Evolutionary conservation across 345 rosid genomes (phyloP), one percentile per base, ranked within the genome.

Genomic region (Pugionium dolabratum): DNA sequence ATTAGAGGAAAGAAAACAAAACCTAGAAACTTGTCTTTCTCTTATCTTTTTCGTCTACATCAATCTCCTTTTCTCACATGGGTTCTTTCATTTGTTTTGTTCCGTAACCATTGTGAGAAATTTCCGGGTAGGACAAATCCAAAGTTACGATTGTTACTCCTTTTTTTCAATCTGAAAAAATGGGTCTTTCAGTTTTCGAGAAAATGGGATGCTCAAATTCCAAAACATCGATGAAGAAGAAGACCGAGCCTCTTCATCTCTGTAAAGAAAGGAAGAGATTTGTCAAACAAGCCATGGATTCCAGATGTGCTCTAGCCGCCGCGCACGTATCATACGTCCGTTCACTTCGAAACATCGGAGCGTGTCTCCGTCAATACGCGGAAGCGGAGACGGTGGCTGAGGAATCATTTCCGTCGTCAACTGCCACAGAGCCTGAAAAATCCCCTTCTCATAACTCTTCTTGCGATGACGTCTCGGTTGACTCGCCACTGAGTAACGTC

Each of bases 311-410:
- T 54, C 80, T 93, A 40, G 91, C 97, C 4, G 96, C 97, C 34
- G 90, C 97, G 48, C 98, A 90, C 80, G 83, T 88, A n/a, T 88
- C 97, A 9, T 88, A 93, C 83, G 55, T 75, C 62, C 77, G 81
- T 62, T 93, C 98, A 45, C 86, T 93, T 10, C 82, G 79, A 43
- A 88, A 78, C 81, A 59, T 93, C 27, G 98, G 96, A 46, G 70
- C 79, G 53, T 88, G 87, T 69, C 83, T 90, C 52, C 83, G 98
- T 60, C 80, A 85, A 39, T 93, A 79, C 64, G 88, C 96, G 0
- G 97, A 90, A 66, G 83, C 86, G 1, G 98, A 90, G 73, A 62
- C 79, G 11, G 64, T 73, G 64, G 78, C 80, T 36, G 50, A 45
- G 3, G 91, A 79, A 36, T 83, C 90, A 2, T 86, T 90, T 74